A percentile compares a stretch with the other conserved stretches of the same genome.
phyloP scores from a whole-genome alignment of 2,329 filamentous ascomycete species.

The Setomelanomma holmii region DNA sequence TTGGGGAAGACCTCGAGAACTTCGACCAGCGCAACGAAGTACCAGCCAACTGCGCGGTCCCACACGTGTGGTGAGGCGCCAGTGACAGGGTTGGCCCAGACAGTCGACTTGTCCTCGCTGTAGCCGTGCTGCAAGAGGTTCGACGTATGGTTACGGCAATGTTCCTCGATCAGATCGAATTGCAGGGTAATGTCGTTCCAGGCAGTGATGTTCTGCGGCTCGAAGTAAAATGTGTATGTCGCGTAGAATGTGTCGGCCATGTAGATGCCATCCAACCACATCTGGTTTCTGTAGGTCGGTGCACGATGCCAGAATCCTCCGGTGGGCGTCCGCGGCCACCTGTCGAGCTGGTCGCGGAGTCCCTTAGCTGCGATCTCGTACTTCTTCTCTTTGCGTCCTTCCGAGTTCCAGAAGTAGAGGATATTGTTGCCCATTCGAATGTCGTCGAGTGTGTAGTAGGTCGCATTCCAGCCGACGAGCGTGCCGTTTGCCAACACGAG shows the following conservation, averaged over 20 bases:
- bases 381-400: conserved; percentile 50
- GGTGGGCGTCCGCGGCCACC: conserved; percentile 57
- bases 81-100: conserved; percentile 46
- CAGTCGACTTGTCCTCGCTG: conserved; percentile 42
- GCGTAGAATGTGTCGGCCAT: conserved; percentile 51
- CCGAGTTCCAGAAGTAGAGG: conserved; percentile 58
- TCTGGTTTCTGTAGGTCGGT: conserved; percentile 59
- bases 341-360: conserved; percentile 56
- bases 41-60: conserved; percentile 49
- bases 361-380: conserved; percentile 59
- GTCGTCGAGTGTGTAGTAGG: conserved; percentile 58
- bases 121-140: conserved; percentile 47
- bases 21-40: conserved; percentile 54
- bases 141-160: conserved; percentile 42
- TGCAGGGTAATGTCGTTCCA: conserved; percentile 53
- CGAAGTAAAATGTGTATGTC: conserved; percentile 49
- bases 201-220: conserved; percentile 48
- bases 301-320: conserved; percentile 64
- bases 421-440: conserved; percentile 62
- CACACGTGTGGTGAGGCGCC: conserved; percentile 48
- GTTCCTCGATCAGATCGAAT: conserved; percentile 46
- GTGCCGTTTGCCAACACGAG: conserved; percentile 59
- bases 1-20: conserved; percentile 57
- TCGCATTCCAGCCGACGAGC: conserved; percentile 55
- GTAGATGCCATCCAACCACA: conserved; percentile 65